Evolutionary conservation across 331 rosid species (phyloP).

Genomic region (Malus hybrid): DNA sequence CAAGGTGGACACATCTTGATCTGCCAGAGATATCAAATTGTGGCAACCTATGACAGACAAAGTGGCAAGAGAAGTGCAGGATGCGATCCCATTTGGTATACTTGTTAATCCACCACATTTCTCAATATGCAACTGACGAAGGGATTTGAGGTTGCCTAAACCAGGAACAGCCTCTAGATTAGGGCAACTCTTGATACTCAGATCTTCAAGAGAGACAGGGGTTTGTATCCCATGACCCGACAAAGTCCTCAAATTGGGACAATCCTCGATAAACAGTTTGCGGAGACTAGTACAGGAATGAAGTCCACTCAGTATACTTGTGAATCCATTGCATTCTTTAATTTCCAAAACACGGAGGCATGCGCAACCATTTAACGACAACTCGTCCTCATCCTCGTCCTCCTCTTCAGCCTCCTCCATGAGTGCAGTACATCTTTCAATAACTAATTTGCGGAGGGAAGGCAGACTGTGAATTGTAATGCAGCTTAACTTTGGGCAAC

Average conservation of each 20-base stretch:
- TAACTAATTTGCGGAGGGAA: not conserved
- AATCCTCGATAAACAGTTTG: not conserved
- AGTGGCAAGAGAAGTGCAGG: not conserved
- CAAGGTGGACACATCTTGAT: not conserved
- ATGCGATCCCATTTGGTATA: not conserved
- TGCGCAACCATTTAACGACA: not conserved
- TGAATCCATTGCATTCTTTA: not conserved
- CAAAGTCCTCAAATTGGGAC: not conserved
- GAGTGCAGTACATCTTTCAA: not conserved
- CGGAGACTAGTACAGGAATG: not conserved
- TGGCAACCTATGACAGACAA: not conserved
- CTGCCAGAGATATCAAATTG: not conserved
- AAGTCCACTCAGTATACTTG: not conserved
- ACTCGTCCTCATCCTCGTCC: not conserved
- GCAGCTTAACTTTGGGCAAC: not conserved
- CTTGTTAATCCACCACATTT: not conserved
- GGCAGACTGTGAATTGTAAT: not conserved
- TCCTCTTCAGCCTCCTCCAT: not conserved
- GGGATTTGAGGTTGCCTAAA: not conserved
- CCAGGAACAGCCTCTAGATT: not conserved
- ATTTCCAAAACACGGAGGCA: not conserved
- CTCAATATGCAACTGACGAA: not conserved
- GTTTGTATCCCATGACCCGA: not conserved
- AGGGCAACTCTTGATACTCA: not conserved
- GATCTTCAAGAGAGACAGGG: not conserved